phyloP scores from a whole-genome alignment of 2,329 filamentous ascomycete species.

The Knoxdaviesia proteae region DNA sequence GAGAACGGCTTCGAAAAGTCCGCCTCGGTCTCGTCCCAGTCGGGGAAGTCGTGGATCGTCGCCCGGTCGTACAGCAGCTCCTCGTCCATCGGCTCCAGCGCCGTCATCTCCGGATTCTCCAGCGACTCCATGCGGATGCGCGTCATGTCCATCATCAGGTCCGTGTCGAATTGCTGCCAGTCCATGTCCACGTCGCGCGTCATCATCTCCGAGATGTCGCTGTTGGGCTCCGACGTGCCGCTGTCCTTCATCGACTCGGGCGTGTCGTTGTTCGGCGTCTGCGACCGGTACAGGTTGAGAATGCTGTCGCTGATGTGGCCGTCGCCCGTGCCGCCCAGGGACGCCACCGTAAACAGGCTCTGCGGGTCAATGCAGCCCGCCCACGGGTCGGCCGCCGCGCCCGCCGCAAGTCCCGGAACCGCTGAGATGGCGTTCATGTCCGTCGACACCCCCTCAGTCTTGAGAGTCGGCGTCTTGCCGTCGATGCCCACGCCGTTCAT shows the following conservation, averaged over 20 bases:
- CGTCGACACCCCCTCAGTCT: too few species aligned
- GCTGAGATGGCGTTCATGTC: too few species aligned
- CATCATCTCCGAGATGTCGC: constrained; percentile 34
- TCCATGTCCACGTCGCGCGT: constrained; percentile 29
- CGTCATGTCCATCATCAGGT: constrained; percentile 21
- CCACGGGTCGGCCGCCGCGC: constrained; percentile 12
- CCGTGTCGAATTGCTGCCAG: constrained; percentile 28
- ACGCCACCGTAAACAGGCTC: constrained; percentile 21
- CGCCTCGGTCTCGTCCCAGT: constrained; percentile 28
- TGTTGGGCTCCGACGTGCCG: constrained; percentile 36
- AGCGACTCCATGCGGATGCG: constrained; percentile 12
- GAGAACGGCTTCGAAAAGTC: constrained; percentile 32
- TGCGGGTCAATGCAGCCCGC: constrained; percentile 17
- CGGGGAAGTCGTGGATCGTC: constrained; percentile 10
- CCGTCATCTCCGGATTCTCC: background rate
- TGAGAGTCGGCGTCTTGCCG: background rate
- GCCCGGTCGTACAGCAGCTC: constrained; percentile 9
- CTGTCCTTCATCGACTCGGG: constrained; percentile 43
- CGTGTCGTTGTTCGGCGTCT: constrained; percentile 37
- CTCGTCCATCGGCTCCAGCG: background rate
- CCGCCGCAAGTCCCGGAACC: background rate
- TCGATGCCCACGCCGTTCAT: background rate
- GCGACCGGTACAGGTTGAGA: constrained; percentile 28
- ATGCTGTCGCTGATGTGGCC: constrained; percentile 26
- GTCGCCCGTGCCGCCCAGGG: constrained; percentile 18